These are phyloP conservation scores for Tuber magnatum DNA, from an alignment of 495 filamentous ascomycete species.

Conservation along the genomic window DNA sequence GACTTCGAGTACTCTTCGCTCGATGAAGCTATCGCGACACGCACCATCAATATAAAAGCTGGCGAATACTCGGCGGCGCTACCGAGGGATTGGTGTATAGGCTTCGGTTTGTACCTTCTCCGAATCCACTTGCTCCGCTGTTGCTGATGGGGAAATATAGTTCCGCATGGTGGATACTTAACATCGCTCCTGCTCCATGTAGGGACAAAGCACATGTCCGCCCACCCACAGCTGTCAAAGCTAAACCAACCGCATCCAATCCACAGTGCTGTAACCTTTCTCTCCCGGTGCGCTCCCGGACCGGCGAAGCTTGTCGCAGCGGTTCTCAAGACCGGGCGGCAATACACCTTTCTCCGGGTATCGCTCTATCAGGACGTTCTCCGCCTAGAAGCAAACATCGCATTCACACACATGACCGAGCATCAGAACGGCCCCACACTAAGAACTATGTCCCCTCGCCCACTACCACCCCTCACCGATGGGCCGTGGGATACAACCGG, in stretches of 20 bases:
- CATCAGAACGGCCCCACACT: background rate
- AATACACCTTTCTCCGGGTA: slow-evolving; percentile 63
- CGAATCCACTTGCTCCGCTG: slow-evolving; percentile 14
- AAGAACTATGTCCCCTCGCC: background rate
- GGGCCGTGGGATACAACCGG: background rate
- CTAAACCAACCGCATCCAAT: slow-evolving; percentile 58
- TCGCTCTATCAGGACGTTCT: slow-evolving; percentile 49
- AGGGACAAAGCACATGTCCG: slow-evolving; percentile 54
- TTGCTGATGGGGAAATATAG: slow-evolving; percentile 2
- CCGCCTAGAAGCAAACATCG: slow-evolving; percentile 12
- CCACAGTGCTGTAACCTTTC: slow-evolving; percentile 63
- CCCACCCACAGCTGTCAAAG: slow-evolving; percentile 11
- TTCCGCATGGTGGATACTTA: slow-evolving; percentile 52
- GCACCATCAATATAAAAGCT: slow-evolving; percentile 52
- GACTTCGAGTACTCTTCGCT: slow-evolving; percentile 42
- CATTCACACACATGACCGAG: slow-evolving; percentile 4
- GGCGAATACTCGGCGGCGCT: slow-evolving; percentile 52
- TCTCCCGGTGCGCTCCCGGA: slow-evolving; percentile 59
- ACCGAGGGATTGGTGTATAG: slow-evolving; percentile 62
- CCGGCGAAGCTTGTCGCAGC: slow-evolving; percentile 58
- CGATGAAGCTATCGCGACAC: slow-evolving; percentile 53
- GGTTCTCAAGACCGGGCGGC: slow-evolving; percentile 65
- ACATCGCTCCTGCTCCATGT: slow-evolving; percentile 58
- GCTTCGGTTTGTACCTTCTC: slow-evolving; percentile 48
- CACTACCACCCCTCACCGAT: background rate